Base-by-base conservation (phyloP, 2,329 filamentous ascomycete genomes). In the Xylaria sp. region DNA sequence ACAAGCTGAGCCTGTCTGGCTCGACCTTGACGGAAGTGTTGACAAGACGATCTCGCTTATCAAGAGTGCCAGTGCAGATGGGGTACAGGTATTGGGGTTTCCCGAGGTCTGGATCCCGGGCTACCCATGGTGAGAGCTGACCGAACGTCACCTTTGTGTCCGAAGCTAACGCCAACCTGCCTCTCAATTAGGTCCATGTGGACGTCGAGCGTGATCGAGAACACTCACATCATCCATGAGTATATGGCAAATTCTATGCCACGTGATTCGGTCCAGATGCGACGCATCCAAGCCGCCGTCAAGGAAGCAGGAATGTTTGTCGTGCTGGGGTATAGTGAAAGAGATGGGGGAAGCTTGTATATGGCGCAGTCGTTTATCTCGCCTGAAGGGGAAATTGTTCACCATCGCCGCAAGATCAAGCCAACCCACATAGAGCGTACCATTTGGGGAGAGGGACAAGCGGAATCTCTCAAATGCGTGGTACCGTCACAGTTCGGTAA, bases 1-100 rank as follows among this genome's bases (percentile, higher is more conserved):
- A 0, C 87, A 90, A 73, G 83, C 84, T 6, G 88, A 90, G 75
- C 87, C 88, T 0, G 82, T 80, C 1, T 90, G 87, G 87, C 80
- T 90, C 8, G 85, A 91, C 72, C 81, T 90, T 2, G 78, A 83
- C 8, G 84, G 76, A 0, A 81, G 83, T 1, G 84, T 90, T 1
- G 75, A 81, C 1, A 90, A 90, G 75, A 89, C 88, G 8, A 85
- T 86, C 71, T 73, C 77, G 0, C 80, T 90, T 59, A 89, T 91
- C 70, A 76, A 81, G 43, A 83, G 87, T 71, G 89, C 89, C 0
- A 84, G 84, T 0, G 70, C 77, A 5, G 83, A 85, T 50, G 85
- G 84, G 0, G 86, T 86, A 1, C 81, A 87, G 65, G 77, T 91
- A n/a, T 73, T 91, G 4, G 81, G 83, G 0, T 88, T 88, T 60